phyloP scores from a whole-genome alignment of 768 basidiomycete species.

The Amanita molliuscula region DNA sequence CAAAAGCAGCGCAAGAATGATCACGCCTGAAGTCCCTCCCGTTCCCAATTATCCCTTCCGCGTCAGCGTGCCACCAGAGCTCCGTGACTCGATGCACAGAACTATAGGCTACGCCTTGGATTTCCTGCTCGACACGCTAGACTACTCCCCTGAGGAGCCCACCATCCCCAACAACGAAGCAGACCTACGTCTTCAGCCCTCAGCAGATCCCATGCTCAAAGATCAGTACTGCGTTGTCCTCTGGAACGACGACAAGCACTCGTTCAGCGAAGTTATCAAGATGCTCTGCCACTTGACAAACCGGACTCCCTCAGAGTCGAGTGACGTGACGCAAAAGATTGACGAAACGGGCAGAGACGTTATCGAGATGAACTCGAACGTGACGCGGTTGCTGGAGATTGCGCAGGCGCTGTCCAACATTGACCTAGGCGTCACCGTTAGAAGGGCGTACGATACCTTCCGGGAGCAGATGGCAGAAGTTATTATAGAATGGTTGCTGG shows the following conservation, averaged over 20 bases:
- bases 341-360: conserved; percentile 79
- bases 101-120: conserved; percentile 74
- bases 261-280: conserved; percentile 77
- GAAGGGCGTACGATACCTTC: conserved; percentile 80
- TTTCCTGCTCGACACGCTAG: conserved; percentile 75
- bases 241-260: conserved; percentile 98
- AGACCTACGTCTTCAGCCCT: conserved; percentile 63
- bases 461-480: conserved; percentile 77
- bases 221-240: conserved; percentile 76
- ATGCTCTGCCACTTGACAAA: conserved; percentile 51
- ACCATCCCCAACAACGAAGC: conserved; percentile 55
- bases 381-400: conserved; percentile 53
- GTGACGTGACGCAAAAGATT: conserved; percentile 43
- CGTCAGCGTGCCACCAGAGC: conserved; percentile 46
- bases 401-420: conserved; percentile 77
- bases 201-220: conserved; percentile 69
- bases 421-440: conserved; percentile 85
- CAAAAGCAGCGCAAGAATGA: conserved; percentile 27
- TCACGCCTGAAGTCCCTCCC: conserved; percentile 45
- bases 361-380: conserved; percentile 60
- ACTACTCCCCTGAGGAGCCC: conserved; percentile 73
- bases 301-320: conserved; percentile 47
- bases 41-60: conserved; percentile 52
- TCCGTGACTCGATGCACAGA: conserved; percentile 63
- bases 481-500: conserved; percentile 79